A percentile compares a stretch with the other conserved stretches of the same genome.
Evolutionary conservation across 768 basidiomycete species (phyloP).

Genomic region (Hericium erinaceus): DNA sequence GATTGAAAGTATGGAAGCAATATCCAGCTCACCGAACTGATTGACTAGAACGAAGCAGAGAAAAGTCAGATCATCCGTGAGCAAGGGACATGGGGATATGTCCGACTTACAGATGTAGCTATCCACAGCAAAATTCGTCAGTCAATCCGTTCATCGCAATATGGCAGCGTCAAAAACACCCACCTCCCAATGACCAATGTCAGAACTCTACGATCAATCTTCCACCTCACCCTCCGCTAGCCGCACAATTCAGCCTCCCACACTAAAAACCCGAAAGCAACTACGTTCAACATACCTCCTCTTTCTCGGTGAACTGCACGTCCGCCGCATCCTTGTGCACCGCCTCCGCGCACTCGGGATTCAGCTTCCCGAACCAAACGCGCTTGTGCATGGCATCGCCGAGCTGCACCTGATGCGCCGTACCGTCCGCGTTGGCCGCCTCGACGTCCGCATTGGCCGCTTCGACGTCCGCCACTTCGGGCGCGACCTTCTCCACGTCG

Average conservation of each 20-base stretch:
- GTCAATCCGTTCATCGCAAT: neutral
- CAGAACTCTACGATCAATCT: conserved; percentile 43
- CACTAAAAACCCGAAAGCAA: neutral
- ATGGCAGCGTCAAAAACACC: neutral
- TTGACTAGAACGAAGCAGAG: conserved; percentile 9
- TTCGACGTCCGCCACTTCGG: too few relatives aligned
- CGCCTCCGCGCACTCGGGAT: conserved; percentile 34
- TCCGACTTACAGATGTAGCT: conserved; percentile 40
- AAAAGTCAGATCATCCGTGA: neutral
- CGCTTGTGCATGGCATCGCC: conserved; percentile 14
- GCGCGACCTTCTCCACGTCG: too few relatives aligned
- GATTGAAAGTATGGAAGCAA: neutral
- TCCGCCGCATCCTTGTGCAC: conserved; percentile 40
- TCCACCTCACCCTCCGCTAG: conserved; percentile 35
- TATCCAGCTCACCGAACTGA: conserved; percentile 14
- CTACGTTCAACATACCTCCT: conserved; percentile 29
- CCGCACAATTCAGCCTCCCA: neutral
- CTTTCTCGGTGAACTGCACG: conserved; percentile 39
- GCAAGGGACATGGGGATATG: neutral
- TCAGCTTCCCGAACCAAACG: conserved; percentile 21
- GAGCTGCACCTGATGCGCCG: conserved; percentile 32
- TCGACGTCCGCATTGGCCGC: conserved; percentile 1
- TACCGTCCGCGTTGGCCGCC: conserved; percentile 25
- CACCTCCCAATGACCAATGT: conserved; percentile 42
- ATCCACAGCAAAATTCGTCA: neutral